phyloP scores from a whole-genome alignment of 2,329 filamentous ascomycete species.

The Phialocephala subalpina region DNA sequence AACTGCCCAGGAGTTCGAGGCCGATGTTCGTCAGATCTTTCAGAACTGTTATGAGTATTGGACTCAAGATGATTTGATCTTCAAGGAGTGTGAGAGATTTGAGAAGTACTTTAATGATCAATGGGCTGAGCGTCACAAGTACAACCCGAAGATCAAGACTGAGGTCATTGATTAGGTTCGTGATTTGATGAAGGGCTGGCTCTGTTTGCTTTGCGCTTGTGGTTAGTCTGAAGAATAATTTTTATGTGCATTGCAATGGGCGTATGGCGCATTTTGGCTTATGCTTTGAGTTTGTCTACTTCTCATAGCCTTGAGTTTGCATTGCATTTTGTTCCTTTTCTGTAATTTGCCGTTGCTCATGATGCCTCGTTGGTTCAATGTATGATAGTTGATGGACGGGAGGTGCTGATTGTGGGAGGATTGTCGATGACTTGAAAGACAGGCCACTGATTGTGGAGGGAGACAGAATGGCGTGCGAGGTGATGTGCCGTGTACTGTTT shows the following conservation, averaged over 20 bases:
- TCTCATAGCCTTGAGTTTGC: background rate
- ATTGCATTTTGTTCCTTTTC: background rate
- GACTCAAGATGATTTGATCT: slow-evolving; percentile 63
- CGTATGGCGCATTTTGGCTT: slow-evolving; percentile 8
- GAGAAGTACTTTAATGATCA: slow-evolving; percentile 67
- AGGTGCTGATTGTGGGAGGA: background rate
- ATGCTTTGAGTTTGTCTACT: background rate
- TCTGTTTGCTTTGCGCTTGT: background rate
- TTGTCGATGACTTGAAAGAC: background rate
- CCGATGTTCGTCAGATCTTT: slow-evolving; percentile 68
- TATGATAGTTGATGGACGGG: background rate
- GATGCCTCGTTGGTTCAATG: background rate
- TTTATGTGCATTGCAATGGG: slow-evolving; percentile 5
- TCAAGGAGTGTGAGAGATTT: slow-evolving; percentile 61
- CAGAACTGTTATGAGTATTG: slow-evolving; percentile 72
- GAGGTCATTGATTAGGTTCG: slow-evolving; percentile 42
- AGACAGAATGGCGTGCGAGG: background rate
- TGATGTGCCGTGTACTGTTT: background rate
- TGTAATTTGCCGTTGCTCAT: background rate
- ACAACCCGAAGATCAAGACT: slow-evolving; percentile 60
- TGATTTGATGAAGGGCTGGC: background rate
- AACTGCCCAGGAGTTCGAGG: slow-evolving; percentile 60
- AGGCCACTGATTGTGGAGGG: background rate
- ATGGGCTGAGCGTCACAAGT: slow-evolving; percentile 65
- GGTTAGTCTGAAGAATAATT: background rate